Base-by-base conservation (phyloP, 345 rosid genomes). In the Gossypium arboreum region DNA sequence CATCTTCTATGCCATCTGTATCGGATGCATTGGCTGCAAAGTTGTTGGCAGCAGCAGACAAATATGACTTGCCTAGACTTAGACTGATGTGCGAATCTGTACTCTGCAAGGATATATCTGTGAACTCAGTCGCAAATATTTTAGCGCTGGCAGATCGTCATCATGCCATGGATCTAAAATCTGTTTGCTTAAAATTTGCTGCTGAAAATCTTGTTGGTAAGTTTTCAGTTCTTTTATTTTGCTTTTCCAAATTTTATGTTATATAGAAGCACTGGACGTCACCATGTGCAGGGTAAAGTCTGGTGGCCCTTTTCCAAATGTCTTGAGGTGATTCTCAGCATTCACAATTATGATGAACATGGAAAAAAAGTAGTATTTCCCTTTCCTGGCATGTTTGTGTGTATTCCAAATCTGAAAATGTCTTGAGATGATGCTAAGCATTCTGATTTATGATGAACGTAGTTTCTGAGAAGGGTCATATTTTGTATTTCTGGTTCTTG, bases 201-300 rank as follows among this genome's bases (percentile, higher is more conserved):
- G 98, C 97, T 52, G 97, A 94, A 73, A 92, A 94, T 88, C 97
- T 91, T 6, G 79, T 85, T 29, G 94, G 98, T 94, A 85, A 41
- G 85, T 76, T 78, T 73, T 70, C 77, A 65, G 3, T 9, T 25
- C 39, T 78, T 78, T 48, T 63, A 1, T 45, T 47, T 20, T 20
- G 48, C 0, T 55, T 69, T 68, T 41, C 39, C 24, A 17, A 25
- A n/a, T 68, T 12, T 68, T 24, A 18, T 12, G 5, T 24, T 48
- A 8, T 48, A 3, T 68, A 68, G 58, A 68, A 48, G 27, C 12
- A 9, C 12, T 68, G 57, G 22, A 65, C 16, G 16, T 68, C 27
- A 15, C 7, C 43, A 3, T 24, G 72, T 24, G 10, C 72, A 8
- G 13, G 24, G 15, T 24, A 48, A 27, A 68, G 43, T 50, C 12